Evolutionary conservation across 495 filamentous ascomycete genomes (phyloP).

Genomic region (Penicillium tannophilum): DNA sequence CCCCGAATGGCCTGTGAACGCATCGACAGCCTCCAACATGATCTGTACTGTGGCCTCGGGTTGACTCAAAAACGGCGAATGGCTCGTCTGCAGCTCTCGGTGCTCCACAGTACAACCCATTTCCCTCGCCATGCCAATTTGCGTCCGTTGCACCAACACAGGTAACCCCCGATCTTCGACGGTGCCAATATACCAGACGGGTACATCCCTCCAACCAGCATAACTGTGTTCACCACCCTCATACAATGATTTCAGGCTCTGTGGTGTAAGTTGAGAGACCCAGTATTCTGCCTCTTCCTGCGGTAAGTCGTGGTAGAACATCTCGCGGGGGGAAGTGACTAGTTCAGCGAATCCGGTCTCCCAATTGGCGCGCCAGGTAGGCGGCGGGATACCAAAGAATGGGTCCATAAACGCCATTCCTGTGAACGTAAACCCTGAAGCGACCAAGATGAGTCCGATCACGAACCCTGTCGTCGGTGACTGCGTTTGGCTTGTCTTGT

Average conservation of each 20-base stretch:
- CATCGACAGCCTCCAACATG: slow-evolving; percentile 28
- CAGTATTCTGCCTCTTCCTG: slow-evolving; percentile 24
- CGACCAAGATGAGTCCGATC: slow-evolving; percentile 45
- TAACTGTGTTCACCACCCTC: slow-evolving; percentile 34
- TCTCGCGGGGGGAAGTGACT: slow-evolving; percentile 28
- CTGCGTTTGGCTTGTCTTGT: slow-evolving; percentile 7
- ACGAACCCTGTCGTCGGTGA: slow-evolving; percentile 35
- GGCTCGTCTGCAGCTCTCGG: slow-evolving; percentile 34
- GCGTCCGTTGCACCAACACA: slow-evolving; percentile 34
- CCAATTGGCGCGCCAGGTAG: slow-evolving; percentile 27
- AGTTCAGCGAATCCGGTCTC: slow-evolving; percentile 31
- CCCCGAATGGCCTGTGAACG: slow-evolving; percentile 19
- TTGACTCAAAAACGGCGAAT: slow-evolving; percentile 40
- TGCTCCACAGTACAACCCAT: slow-evolving; percentile 33
- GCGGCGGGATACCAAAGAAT: slow-evolving; percentile 31
- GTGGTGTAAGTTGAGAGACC: slow-evolving; percentile 30
- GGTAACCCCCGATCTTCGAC: slow-evolving; percentile 36
- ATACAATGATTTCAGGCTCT: slow-evolving; percentile 35
- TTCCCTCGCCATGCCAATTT: slow-evolving; percentile 30
- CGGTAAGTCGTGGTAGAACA: slow-evolving; percentile 40
- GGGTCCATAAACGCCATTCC: slow-evolving; percentile 34
- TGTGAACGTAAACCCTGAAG: slow-evolving; percentile 31
- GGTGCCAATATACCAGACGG: slow-evolving; percentile 37
- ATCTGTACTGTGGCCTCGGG: slow-evolving; percentile 30
- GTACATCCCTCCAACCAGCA: slow-evolving; percentile 36